phyloP scores from a whole-genome alignment of 139 green algal species.

The Picochlorum sp. region DNA sequence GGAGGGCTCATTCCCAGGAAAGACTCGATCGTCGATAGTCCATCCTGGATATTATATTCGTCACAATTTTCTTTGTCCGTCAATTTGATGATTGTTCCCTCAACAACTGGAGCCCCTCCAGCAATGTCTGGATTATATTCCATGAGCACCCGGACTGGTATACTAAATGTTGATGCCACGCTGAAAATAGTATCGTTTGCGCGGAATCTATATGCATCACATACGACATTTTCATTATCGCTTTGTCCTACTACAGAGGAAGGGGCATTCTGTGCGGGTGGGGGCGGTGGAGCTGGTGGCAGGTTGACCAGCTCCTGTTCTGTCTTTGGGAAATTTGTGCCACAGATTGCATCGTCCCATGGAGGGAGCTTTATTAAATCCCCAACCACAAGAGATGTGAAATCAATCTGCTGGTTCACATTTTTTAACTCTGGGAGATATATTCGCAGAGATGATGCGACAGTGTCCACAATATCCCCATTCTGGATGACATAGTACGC shows the following conservation, averaged over 20 bases:
- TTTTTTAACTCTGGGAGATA: neutral
- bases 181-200: neutral
- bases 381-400: neutral
- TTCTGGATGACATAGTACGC: constrained; percentile 6
- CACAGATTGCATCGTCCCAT: neutral
- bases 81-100: constrained; percentile 6
- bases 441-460: constrained; percentile 2
- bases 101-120: neutral
- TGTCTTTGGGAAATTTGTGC: neutral
- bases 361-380: constrained; percentile 6
- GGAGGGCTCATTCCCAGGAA: neutral
- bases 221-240: neutral
- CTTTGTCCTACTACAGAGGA: neutral
- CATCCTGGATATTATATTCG: constrained; percentile 1
- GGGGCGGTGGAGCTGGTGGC: neutral
- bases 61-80: neutral
- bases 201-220: neutral
- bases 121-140: constrained; percentile 7
- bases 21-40: neutral
- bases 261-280: neutral
- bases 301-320: neutral
- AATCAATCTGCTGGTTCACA: neutral
- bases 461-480: constrained; percentile 1
- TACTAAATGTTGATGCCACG: constrained; percentile 5
- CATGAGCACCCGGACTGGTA: neutral